phyloP scores from a whole-genome alignment of 345 rosid genomes.

The Passiflora organensis region DNA sequence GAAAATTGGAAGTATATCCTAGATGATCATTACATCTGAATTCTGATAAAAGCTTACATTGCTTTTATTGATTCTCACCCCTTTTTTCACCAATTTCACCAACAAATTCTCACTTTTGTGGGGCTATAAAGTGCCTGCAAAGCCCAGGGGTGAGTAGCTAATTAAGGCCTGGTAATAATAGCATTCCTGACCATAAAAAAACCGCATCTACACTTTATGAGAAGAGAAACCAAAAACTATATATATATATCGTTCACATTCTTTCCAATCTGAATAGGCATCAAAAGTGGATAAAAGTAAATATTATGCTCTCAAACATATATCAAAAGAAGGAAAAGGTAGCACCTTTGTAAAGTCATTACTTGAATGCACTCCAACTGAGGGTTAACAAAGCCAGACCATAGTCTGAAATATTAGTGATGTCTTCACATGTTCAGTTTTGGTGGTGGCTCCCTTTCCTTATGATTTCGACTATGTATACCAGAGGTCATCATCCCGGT shows the following conservation, averaged over 20 bases:
- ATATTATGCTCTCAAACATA: constrained; percentile 10
- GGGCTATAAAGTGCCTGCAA: constrained; percentile 20
- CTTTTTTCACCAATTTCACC: constrained; percentile 23
- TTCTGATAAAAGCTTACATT: constrained; percentile 15
- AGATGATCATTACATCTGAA: constrained; percentile 14
- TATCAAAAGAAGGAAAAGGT: constrained; percentile 29
- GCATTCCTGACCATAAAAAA: neutral
- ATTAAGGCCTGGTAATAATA: too few relatives aligned
- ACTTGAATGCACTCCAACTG: constrained; percentile 44
- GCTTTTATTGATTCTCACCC: constrained; percentile 33
- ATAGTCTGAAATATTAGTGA: neutral
- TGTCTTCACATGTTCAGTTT: constrained; percentile 17
- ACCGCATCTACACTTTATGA: neutral
- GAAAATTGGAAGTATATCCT: constrained; percentile 25
- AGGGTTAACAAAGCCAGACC: constrained; percentile 21
- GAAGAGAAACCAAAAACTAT: neutral
- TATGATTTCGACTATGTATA: constrained; percentile 22
- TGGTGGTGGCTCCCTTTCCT: constrained; percentile 35
- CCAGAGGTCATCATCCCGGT: constrained; percentile 15
- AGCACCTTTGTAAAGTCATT: constrained; percentile 41
- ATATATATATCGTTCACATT: neutral
- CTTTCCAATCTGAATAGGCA: neutral
- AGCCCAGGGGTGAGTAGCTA: neutral
- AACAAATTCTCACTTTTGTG: constrained; percentile 26
- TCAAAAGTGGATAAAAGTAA: constrained; percentile 18